Evolutionary conservation across 495 filamentous ascomycete species (phyloP).

Genomic region (Penicillium verhagenii): DNA sequence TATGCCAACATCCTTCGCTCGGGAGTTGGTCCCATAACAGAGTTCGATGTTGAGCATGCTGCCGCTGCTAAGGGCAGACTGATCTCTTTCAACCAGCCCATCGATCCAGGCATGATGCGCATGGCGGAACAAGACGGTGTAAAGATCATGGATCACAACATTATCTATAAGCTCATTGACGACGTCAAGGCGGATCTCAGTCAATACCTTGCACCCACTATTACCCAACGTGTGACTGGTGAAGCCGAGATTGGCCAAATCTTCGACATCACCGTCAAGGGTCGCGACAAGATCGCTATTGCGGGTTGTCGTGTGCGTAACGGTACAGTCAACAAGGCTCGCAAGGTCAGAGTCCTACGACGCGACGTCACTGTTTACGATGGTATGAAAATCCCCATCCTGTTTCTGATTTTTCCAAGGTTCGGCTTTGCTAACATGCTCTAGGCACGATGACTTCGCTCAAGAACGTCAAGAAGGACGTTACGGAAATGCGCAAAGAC

Average conservation of each 20-base stretch:
- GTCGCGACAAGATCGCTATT: conserved; percentile 64
- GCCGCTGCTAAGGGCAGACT: conserved; percentile 67
- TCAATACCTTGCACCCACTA: conserved; percentile 60
- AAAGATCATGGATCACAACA: conserved; percentile 75
- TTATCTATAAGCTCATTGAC: conserved; percentile 91
- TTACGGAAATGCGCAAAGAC: conserved; percentile 83
- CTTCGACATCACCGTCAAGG: conserved; percentile 80
- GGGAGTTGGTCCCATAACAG: conserved; percentile 72
- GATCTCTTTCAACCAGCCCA: conserved; percentile 80
- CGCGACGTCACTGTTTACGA: conserved; percentile 69
- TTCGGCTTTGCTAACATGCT: conserved; percentile 1
- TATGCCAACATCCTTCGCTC: conserved; percentile 72
- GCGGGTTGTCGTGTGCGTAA: conserved; percentile 89
- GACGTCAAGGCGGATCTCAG: conserved; percentile 70
- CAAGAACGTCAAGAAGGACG: conserved; percentile 90
- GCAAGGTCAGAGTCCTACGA: conserved; percentile 71
- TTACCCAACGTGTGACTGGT: conserved; percentile 69
- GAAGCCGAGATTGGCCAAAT: conserved; percentile 84
- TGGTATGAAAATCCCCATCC: conserved; percentile 55
- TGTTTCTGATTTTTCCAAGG: background rate
- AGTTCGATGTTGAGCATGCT: conserved; percentile 88
- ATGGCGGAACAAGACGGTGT: conserved; percentile 71
- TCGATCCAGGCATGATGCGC: conserved; percentile 65
- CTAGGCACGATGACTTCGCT: conserved; percentile 74
- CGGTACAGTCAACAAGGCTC: conserved; percentile 60